A percentile compares a stretch with the other conserved stretches of the same genome.
Evolutionary conservation across 495 filamentous ascomycete species (phyloP).

Genomic region (Pseudevernia furfuracea): DNA sequence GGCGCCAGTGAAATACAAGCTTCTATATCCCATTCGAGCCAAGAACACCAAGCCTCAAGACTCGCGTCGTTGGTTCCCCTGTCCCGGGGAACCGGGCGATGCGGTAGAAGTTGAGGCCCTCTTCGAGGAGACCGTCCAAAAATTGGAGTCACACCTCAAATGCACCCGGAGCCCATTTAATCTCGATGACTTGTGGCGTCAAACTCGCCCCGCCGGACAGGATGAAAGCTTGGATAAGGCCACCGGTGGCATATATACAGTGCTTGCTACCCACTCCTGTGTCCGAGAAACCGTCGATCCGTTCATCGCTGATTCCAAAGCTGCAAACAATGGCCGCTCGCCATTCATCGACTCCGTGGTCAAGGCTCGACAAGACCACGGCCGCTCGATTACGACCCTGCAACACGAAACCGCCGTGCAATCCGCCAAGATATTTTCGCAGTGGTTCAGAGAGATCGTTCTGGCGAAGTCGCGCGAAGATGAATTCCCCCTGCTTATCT

Average conservation of each 20-base stretch:
- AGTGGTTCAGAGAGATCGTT: constrained; percentile 21
- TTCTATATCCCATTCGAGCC: constrained; percentile 21
- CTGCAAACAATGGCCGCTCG: constrained; percentile 29
- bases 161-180: constrained; percentile 21
- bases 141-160: constrained; percentile 22
- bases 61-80: constrained; percentile 20
- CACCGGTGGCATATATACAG: constrained; percentile 26
- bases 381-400: constrained; percentile 4
- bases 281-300: constrained; percentile 25
- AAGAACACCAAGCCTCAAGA: constrained; percentile 8
- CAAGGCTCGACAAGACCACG: constrained; percentile 23
- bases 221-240: constrained; percentile 24
- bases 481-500: constrained; percentile 23
- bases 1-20: constrained; percentile 18
- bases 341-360: constrained; percentile 33
- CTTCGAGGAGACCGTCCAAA: constrained; percentile 22
- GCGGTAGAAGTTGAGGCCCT: constrained; percentile 16
- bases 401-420: constrained; percentile 13
- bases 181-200: constrained; percentile 22
- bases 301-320: constrained; percentile 35
- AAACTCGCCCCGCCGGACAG: constrained; percentile 18
- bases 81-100: constrained; percentile 5
- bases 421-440: constrained; percentile 16
- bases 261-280: constrained; percentile 30
- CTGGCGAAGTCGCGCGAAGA: constrained; percentile 1